Base-by-base conservation (phyloP, 2,329 filamentous ascomycete genomes). In the Camillea tinctor region DNA sequence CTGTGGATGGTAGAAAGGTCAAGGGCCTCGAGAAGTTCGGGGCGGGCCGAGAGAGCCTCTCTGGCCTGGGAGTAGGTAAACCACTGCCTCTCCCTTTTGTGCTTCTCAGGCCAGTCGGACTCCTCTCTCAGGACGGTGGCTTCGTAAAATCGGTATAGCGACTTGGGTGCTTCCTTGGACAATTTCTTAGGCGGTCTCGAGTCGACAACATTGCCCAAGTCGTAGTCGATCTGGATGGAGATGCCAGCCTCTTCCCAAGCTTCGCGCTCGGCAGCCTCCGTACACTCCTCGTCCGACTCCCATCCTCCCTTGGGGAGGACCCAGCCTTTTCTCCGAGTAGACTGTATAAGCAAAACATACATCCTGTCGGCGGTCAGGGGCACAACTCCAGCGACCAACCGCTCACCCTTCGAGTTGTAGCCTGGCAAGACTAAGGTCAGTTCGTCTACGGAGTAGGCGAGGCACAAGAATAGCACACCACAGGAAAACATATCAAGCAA, bases 191-290 rank as follows among this genome's bases (percentile, higher is more conserved):
- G 92, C 6, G 92, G 84, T 60, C 93, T 87, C 74, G 88, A 90
- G 77, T 99, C 95, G 57, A 88, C 80, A 68, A 99, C 96, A 65
- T 89, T 84, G 65, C 93, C 93, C 55, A 99, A 84, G 75, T 97
- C 92, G 74, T 89, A 90, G 69, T 90, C 88, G 75, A 97, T 88
- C 60, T 86, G 89, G 76, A 94, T 91, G 70, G 90, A 83, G 71
- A 98, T 96, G 71, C 95, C 95, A 50, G 93, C 95, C 79, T 98
- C 95, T 80, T 98, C 95, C 95, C 95, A 98, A 62, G 95, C 95
- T 77, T 99, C 95, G 68, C 95, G 81, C 81, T 89, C 77, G 58
- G 95, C 95, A 59, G 95, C 91, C 74, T 94, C 86, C 63, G 90
- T 87, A 64, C 91, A 95, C 63, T 88, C 86, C 79, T 99, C 95